A percentile compares a stretch with the other conserved stretches of the same genome.
phyloP scores from a whole-genome alignment of 352 stramenopile genomes.

The Pythium biforme region DNA sequence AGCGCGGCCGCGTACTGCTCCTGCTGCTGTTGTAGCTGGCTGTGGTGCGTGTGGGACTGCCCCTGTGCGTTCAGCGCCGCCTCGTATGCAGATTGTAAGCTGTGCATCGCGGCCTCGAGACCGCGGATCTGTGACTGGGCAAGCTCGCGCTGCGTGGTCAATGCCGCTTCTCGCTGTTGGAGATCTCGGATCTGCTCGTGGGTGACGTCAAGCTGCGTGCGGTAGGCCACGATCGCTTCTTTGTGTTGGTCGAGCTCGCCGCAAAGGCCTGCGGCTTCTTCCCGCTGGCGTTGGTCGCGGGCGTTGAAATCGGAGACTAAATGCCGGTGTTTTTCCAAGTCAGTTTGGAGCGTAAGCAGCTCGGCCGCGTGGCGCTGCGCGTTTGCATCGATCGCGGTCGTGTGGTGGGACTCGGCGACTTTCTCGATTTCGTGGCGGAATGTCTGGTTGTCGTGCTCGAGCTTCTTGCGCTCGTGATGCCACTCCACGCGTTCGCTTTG shows the following conservation, averaged over 20 bases:
- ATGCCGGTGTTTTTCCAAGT: constrained; percentile 8
- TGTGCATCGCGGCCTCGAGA: not conserved
- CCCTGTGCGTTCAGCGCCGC: not conserved
- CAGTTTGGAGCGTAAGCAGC: not conserved
- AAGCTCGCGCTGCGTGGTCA: not conserved
- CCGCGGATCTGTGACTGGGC: not conserved
- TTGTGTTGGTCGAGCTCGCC: constrained; percentile 22
- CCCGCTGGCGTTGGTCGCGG: constrained; percentile 13
- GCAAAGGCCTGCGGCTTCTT: constrained; percentile 21
- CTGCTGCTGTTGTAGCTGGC: constrained; percentile 4
- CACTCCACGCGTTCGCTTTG: constrained; percentile 34
- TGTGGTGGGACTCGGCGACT: not conserved
- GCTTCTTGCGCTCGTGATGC: constrained; percentile 31
- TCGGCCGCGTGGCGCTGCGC: constrained; percentile 6
- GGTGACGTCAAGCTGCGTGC: not conserved
- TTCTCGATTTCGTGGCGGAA: constrained; percentile 15
- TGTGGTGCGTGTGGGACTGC: not conserved
- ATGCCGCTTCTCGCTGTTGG: not conserved
- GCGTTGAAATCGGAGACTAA: not conserved
- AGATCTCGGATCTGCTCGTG: constrained; percentile 5
- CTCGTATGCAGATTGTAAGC: not conserved
- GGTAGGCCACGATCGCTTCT: not conserved
- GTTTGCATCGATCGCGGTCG: not conserved
- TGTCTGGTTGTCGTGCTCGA: constrained; percentile 18
- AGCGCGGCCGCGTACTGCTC: constrained; percentile 11